Evolutionary conservation across 306 rosid species (phyloP).

Genomic region (Begonia fuchsioides): DNA sequence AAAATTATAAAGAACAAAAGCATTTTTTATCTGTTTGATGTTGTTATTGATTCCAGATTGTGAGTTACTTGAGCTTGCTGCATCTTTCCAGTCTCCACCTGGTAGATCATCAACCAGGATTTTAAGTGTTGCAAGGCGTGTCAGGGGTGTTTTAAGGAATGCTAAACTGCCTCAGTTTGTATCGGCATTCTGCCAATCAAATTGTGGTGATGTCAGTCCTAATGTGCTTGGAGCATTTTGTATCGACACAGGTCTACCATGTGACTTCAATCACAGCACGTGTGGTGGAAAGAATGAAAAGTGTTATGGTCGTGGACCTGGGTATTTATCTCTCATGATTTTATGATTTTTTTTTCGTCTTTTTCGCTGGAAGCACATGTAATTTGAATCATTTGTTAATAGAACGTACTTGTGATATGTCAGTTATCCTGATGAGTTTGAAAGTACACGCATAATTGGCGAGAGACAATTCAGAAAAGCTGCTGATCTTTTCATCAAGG

Average conservation of each 20-base stretch:
- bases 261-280: constrained; percentile 94
- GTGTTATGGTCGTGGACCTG: constrained; percentile 87
- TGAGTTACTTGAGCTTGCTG: constrained; percentile 63
- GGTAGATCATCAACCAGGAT: constrained; percentile 42
- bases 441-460: constrained; percentile 84
- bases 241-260: constrained; percentile 72
- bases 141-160: constrained; percentile 46
- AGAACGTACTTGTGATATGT: constrained; percentile 8
- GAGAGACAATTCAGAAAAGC: constrained; percentile 79
- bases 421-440: constrained; percentile 93
- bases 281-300: constrained; percentile 77
- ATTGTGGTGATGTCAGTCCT: constrained; percentile 96
- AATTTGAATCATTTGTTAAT: too few species aligned
- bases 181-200: constrained; percentile 87
- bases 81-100: constrained; percentile 54
- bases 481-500: constrained; percentile 53
- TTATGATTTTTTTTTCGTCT: neutral
- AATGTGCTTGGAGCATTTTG: constrained; percentile 85
- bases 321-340: constrained; percentile 37
- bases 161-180: constrained; percentile 58
- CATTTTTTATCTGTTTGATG: too few species aligned
- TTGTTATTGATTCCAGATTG: constrained; percentile 27
- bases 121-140: constrained; percentile 50
- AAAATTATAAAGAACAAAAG: too few species aligned
- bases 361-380: too few species aligned